A percentile compares a stretch with the other conserved stretches of the same genome.
phyloP scores from a whole-genome alignment of 495 filamentous ascomycete species.

The Filosporella fistucella region DNA sequence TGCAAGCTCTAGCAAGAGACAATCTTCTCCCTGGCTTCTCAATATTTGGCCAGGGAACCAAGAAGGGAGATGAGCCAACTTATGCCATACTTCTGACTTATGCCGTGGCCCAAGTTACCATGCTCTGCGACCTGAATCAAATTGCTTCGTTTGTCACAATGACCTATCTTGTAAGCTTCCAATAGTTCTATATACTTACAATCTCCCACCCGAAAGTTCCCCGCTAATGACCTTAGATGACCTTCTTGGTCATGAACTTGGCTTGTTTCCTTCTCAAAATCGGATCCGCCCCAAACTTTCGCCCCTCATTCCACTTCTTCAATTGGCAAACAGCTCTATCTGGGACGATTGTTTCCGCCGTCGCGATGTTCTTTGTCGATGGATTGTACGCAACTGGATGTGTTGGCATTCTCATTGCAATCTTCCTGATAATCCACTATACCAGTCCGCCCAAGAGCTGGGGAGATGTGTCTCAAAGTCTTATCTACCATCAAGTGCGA shows the following conservation, averaged over 20 bases:
- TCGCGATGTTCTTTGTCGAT: conserved; percentile 88
- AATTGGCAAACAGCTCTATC: conserved; percentile 77
- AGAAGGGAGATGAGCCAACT: conserved; percentile 69
- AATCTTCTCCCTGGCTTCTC: conserved; percentile 71
- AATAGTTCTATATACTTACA: conserved; percentile 23
- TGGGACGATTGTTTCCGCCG: conserved; percentile 68
- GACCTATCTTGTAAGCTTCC: conserved; percentile 68
- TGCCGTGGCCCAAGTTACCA: conserved; percentile 69
- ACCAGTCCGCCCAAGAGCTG: conserved; percentile 79
- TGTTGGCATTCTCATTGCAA: conserved; percentile 64
- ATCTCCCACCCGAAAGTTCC: neutral
- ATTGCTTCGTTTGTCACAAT: conserved; percentile 87
- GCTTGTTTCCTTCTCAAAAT: conserved; percentile 87
- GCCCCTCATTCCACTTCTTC: conserved; percentile 85
- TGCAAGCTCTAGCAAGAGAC: conserved; percentile 81
- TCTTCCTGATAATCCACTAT: conserved; percentile 85
- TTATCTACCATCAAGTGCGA: conserved; percentile 89
- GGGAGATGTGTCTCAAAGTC: conserved; percentile 84
- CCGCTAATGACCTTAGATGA: conserved; percentile 42
- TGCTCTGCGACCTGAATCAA: conserved; percentile 82
- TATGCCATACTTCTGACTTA: conserved; percentile 76
- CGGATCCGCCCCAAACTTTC: conserved; percentile 88
- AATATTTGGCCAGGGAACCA: conserved; percentile 72
- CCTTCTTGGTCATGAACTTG: conserved; percentile 74
- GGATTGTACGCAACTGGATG: conserved; percentile 74